A percentile compares a stretch with the other conserved stretches of the same genome.
Conservation (phyloP, 495 filamentous ascomycete species). For the Penicillium arizonense region DNA sequence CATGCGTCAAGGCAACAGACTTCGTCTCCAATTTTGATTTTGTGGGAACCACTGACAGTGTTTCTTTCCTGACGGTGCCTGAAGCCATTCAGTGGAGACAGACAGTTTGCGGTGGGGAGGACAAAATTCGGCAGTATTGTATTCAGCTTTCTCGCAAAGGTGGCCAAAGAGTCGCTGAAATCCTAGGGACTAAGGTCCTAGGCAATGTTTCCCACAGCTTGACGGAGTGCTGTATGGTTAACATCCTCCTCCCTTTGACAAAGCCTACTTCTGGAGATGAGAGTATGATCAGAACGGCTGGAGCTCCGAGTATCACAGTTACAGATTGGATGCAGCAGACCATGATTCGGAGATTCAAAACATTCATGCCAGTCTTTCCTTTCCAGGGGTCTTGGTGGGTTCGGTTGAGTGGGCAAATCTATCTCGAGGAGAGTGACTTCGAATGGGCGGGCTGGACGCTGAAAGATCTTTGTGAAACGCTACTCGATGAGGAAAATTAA, state of each 20-base stretch:
- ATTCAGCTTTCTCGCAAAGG: conserved; percentile 51
- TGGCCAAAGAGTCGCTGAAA: conserved; percentile 52
- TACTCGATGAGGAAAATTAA: neutral
- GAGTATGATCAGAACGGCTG: conserved; percentile 18
- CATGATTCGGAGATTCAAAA: conserved; percentile 57
- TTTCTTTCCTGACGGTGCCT: conserved; percentile 62
- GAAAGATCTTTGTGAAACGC: conserved; percentile 50
- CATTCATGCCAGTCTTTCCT: conserved; percentile 59
- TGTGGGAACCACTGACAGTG: conserved; percentile 64
- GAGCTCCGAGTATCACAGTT: conserved; percentile 15
- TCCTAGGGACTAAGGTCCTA: conserved; percentile 64
- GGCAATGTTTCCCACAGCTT: conserved; percentile 18
- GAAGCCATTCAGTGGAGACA: conserved; percentile 63
- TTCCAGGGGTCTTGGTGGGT: conserved; percentile 59
- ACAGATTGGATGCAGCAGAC: conserved; percentile 55
- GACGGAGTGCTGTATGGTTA: conserved; percentile 51
- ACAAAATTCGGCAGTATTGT: conserved; percentile 55
- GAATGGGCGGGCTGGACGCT: conserved; percentile 59
- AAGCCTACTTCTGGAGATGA: conserved; percentile 23
- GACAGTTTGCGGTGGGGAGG: conserved; percentile 66
- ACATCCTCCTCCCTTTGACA: conserved; percentile 63
- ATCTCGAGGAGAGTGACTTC: conserved; percentile 70
- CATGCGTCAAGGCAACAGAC: conserved; percentile 12
- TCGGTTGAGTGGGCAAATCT: conserved; percentile 72
- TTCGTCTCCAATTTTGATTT: conserved; percentile 73